Percentiles rank a stretch among this genome's conserved stretches.
Evolutionary conservation across 306 rosid genomes (phyloP).

Genomic region (Myrica gale): DNA sequence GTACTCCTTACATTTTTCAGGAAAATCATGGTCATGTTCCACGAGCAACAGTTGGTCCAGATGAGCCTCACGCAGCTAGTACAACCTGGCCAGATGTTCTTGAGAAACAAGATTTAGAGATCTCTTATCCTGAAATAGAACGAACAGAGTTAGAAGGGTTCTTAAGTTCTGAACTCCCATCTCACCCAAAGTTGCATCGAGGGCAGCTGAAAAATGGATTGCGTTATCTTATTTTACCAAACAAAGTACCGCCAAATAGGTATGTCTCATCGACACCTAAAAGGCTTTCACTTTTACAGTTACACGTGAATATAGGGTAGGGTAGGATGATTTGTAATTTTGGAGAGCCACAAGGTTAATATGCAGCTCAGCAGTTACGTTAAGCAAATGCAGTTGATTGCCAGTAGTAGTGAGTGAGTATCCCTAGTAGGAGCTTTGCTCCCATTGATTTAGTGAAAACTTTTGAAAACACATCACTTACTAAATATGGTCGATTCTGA

Average conservation of each 20-base stretch:
- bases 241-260: conserved; percentile 96
- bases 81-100: conserved; percentile 74
- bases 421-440: too few species aligned
- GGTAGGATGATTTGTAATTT: not conserved
- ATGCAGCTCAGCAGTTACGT: not conserved
- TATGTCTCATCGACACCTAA: conserved; percentile 20
- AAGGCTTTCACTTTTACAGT: not conserved
- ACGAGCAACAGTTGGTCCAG: conserved; percentile 80
- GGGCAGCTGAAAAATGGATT: conserved; percentile 84
- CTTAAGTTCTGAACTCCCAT: conserved; percentile 66
- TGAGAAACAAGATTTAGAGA: conserved; percentile 65
- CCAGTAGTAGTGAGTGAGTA: too few species aligned
- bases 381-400: not conserved
- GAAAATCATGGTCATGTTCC: conserved; percentile 46
- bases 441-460: not conserved
- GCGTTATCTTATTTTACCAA: conserved; percentile 77
- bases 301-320: not conserved
- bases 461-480: not conserved
- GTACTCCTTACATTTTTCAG: conserved; percentile 27
- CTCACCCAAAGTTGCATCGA: conserved; percentile 85
- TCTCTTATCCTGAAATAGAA: conserved; percentile 51
- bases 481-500: not conserved
- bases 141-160: conserved; percentile 53
- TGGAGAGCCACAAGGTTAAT: not conserved
- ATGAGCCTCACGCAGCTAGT: conserved; percentile 93